Evolutionary conservation across 352 stramenopile genomes (phyloP).

Genomic region (Phytophthora idaei): DNA sequence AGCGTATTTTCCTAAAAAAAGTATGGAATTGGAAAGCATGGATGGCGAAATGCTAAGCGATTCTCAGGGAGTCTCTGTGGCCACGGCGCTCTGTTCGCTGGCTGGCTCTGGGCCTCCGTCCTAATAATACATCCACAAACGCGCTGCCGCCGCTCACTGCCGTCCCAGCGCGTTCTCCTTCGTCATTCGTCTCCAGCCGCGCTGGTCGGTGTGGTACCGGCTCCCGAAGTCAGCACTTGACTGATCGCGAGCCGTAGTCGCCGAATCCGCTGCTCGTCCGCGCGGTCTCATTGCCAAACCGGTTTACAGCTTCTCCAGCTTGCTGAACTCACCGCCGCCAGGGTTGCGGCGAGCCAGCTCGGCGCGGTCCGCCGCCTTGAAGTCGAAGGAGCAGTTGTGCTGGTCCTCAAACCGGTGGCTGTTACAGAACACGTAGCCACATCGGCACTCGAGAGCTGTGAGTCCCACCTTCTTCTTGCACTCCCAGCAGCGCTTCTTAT

Average conservation of each 20-base stretch:
- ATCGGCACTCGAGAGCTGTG: conserved; percentile 90
- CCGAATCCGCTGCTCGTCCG: not conserved
- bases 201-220: not conserved
- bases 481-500: conserved; percentile 91
- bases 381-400: conserved; percentile 88
- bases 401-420: conserved; percentile 88
- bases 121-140: conserved; percentile 41
- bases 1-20: conserved; percentile 20
- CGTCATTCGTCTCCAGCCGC: conserved; percentile 11
- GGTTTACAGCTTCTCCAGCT: conserved; percentile 83
- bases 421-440: conserved; percentile 89
- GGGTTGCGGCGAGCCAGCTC: conserved; percentile 82
- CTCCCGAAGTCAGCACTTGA: conserved; percentile 26
- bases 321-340: conserved; percentile 83
- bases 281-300: not conserved
- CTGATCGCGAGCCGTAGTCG: conserved; percentile 16
- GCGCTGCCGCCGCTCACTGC: conserved; percentile 7
- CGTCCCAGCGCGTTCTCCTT: conserved; percentile 6
- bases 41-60: conserved; percentile 37
- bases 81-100: conserved; percentile 10
- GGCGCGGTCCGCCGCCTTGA: conserved; percentile 76
- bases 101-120: conserved; percentile 16
- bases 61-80: conserved; percentile 20
- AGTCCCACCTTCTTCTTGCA: conserved; percentile 93
- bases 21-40: conserved; percentile 27